phyloP scores from a whole-genome alignment of 2,329 filamentous ascomycete species.

The Metarhizium robertsii region DNA sequence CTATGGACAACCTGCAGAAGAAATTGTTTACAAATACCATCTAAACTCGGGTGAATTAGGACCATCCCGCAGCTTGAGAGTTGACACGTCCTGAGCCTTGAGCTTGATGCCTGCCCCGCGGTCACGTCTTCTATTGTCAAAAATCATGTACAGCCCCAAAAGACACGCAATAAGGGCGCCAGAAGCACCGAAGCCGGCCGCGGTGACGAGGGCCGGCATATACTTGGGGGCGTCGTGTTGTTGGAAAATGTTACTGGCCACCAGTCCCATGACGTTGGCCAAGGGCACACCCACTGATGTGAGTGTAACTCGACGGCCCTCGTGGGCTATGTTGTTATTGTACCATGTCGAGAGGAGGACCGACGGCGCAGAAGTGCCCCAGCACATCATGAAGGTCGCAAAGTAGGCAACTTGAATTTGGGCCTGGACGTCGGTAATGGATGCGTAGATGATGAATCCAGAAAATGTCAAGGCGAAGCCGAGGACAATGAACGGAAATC shows the following conservation, averaged over 20 bases:
- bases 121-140: slow-evolving; percentile 44
- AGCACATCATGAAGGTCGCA: slow-evolving; percentile 74
- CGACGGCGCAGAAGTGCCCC: slow-evolving; percentile 66
- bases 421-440: slow-evolving; percentile 52
- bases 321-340: slow-evolving; percentile 76
- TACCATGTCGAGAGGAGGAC: slow-evolving; percentile 60
- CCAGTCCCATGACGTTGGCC: slow-evolving; percentile 69
- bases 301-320: slow-evolving; percentile 59
- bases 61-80: slow-evolving; percentile 38
- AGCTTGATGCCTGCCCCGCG: slow-evolving; percentile 39
- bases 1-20: neutral
- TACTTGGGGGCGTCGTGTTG: slow-evolving; percentile 57
- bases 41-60: slow-evolving; percentile 37
- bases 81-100: slow-evolving; percentile 35
- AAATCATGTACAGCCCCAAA: slow-evolving; percentile 53
- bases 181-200: slow-evolving; percentile 52
- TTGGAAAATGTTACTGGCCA: slow-evolving; percentile 60
- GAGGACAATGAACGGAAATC: slow-evolving; percentile 65
- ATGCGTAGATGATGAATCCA: slow-evolving; percentile 71
- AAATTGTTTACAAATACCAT: slow-evolving; percentile 34
- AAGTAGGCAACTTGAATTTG: slow-evolving; percentile 63
- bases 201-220: slow-evolving; percentile 54
- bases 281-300: slow-evolving; percentile 65
- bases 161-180: slow-evolving; percentile 45
- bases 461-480: slow-evolving; percentile 67